Evolutionary conservation across 2,329 filamentous ascomycete species (phyloP).

Genomic region (Aureobasidium sp.): DNA sequence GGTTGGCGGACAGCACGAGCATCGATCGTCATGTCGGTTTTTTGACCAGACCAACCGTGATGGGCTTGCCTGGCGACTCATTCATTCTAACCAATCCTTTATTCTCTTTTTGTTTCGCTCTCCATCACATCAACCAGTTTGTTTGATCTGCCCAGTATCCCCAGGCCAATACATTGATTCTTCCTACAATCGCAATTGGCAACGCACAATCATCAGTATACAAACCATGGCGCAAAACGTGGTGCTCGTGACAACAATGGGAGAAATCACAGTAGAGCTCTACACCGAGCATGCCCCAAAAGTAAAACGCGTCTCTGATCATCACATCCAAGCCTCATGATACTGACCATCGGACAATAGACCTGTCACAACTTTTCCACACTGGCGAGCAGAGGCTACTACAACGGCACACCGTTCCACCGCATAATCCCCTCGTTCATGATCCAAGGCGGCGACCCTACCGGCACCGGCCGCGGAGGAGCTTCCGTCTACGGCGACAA

Average conservation of each 20-base stretch:
- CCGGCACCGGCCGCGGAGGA: conserved; percentile 85
- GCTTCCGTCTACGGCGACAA: conserved; percentile 84
- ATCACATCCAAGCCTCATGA: neutral
- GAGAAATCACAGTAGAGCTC: conserved; percentile 77
- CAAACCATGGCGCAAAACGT: conserved; percentile 67
- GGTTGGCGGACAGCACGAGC: neutral
- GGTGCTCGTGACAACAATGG: conserved; percentile 78
- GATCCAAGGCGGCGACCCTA: conserved; percentile 86
- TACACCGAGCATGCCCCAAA: conserved; percentile 82
- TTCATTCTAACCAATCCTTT: neutral
- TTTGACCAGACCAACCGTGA: conserved; percentile 1
- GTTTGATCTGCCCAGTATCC: too few species aligned
- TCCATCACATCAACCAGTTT: neutral
- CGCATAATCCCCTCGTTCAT: conserved; percentile 95
- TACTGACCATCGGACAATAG: neutral
- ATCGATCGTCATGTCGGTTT: neutral
- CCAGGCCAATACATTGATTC: neutral
- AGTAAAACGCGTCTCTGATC: conserved; percentile 25
- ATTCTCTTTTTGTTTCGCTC: neutral
- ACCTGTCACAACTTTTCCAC: conserved; percentile 59
- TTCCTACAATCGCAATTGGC: neutral
- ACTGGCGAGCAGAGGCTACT: conserved; percentile 76
- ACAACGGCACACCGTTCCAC: conserved; percentile 79
- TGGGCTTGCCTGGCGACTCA: neutral
- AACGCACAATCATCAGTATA: neutral